A percentile compares a stretch with the other conserved stretches of the same genome.
Conservation (phyloP, 805 yeast species). For the Scheffersomyces coipomensis region DNA sequence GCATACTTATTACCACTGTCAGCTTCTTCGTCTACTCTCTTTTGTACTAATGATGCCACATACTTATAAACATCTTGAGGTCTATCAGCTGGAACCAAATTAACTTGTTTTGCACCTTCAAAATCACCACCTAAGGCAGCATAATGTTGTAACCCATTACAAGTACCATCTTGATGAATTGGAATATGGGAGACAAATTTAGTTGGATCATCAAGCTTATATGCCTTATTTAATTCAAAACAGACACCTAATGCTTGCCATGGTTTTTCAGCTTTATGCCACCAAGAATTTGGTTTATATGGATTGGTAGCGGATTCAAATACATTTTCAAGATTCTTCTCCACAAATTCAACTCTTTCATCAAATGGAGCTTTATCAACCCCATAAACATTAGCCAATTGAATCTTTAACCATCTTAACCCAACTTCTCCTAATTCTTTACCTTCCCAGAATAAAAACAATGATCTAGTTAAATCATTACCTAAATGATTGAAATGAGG, state of each 20-base stretch:
- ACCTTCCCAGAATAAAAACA: constrained; percentile 76
- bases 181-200: constrained; percentile 70
- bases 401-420: constrained; percentile 72
- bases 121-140: constrained; percentile 85
- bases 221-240: constrained; percentile 63
- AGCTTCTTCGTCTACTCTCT: constrained; percentile 53
- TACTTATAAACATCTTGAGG: constrained; percentile 78
- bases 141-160: constrained; percentile 83
- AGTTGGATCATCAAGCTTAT: constrained; percentile 60
- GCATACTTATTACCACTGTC: constrained; percentile 57
- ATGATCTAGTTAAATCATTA: constrained; percentile 71
- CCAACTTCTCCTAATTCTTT: constrained; percentile 64
- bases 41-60: constrained; percentile 64
- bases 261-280: constrained; percentile 76
- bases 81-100: constrained; percentile 63
- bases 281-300: constrained; percentile 55
- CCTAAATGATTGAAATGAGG: constrained; percentile 83
- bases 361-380: constrained; percentile 68
- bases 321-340: constrained; percentile 54
- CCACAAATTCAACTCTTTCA: constrained; percentile 60
- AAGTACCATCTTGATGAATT: constrained; percentile 84
- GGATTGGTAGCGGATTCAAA: constrained; percentile 64
- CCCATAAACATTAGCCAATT: constrained; percentile 71
- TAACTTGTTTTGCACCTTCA: constrained; percentile 81
- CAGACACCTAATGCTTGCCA: constrained; percentile 79